Evolutionary conservation across 176 grass and related monocot species (phyloP), one percentile per base, ranked within the genome.

Genomic region (Pharus latifolius): DNA sequence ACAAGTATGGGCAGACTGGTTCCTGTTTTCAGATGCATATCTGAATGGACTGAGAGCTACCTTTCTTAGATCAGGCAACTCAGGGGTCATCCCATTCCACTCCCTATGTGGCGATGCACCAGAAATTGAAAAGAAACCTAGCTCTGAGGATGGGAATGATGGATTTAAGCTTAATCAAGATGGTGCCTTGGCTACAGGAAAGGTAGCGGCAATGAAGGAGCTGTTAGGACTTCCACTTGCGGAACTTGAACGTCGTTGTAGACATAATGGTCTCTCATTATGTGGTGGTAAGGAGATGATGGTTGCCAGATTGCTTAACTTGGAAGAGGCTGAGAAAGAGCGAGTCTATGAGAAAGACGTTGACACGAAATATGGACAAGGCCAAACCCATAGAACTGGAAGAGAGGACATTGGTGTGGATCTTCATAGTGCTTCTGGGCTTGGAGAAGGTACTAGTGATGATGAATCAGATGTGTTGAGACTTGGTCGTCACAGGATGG

Each of bases 1-100:
- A 78, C 96, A 95, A 84, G 96, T 99, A 70, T 99, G 96, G 96
- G 90, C 76, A 55, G 96, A 99, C 65, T 99, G 96, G 96, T 99
- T 99, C 69, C 78, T 99, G 54, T 99, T 99, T 83, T 99, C 96
- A n/a, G 96, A 99, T 83, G 87, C 87, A 81, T 99, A 88, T 72
- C 69, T 99, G 67, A 95, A 94, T 78, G 96, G 96, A 19, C 30
- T 99, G 56, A 81, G 91, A 63, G 82, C 82, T 55, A 95, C 90
- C 70, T 99, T 99, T 85, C 87, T 95, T 80, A 80, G 96, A 80
- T 79, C 87, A 23, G 74, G 84, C 63, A 91, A 91, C 65, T 95
- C 82, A 48, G 96, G 96, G 48, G 90, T 99, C 34, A 67, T 69
- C 25, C 73, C 79, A 10, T 99, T 82, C 34, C 90, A 99, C 76